Conservation (phyloP, 768 basidiomycete genomes). For the Porphyrellus cyaneotinctus region DNA sequence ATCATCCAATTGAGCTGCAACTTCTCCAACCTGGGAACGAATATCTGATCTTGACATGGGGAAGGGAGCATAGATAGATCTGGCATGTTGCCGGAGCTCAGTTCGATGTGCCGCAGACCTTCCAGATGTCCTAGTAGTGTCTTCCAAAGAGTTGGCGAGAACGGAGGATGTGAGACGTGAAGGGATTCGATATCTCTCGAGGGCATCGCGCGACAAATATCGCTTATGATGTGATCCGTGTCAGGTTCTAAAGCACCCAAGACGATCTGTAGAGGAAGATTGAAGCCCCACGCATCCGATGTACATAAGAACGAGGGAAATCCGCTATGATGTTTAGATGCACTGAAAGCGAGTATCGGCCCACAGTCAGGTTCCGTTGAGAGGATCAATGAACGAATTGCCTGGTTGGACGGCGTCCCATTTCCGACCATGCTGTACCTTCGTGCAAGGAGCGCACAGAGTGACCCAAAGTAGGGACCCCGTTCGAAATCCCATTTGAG, state of each 20-base stretch:
- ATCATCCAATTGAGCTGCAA: too few relatives aligned
- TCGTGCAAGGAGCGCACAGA: background rate
- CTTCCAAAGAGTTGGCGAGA: constrained; percentile 4
- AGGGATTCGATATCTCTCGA: background rate
- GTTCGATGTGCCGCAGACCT: background rate
- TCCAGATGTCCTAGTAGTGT: background rate
- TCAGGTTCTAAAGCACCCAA: fast-evolving
- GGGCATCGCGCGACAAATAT: background rate
- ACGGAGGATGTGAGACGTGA: background rate
- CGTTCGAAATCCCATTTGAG: background rate
- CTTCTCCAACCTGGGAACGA: too few relatives aligned
- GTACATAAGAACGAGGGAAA: too few relatives aligned
- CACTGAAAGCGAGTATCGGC: background rate
- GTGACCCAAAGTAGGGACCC: background rate
- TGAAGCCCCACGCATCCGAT: too few relatives aligned
- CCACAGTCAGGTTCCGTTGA: background rate
- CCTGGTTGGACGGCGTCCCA: background rate
- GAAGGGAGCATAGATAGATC: background rate
- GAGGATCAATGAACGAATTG: too few relatives aligned
- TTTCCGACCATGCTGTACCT: background rate
- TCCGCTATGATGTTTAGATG: background rate
- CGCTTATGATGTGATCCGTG: background rate
- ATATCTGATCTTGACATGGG: too few relatives aligned
- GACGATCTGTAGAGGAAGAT: too few relatives aligned
- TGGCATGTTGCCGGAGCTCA: background rate